Conservation (phyloP, 768 basidiomycete species). For the Boletus barrowsii region DNA sequence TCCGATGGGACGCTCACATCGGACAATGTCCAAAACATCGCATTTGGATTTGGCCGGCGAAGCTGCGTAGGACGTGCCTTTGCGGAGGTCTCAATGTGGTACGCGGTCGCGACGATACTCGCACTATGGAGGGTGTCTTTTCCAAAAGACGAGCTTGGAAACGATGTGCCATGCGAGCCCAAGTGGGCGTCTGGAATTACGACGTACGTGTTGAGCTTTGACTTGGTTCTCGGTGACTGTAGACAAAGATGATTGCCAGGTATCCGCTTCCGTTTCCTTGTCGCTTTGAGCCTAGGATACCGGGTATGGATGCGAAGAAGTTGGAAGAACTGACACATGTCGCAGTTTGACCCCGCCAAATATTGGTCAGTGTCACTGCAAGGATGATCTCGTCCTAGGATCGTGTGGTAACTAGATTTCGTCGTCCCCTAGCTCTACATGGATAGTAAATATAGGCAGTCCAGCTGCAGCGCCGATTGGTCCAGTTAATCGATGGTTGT, state of each 20-base stretch:
- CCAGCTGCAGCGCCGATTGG: not conserved
- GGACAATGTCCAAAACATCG: slow-evolving; percentile 12
- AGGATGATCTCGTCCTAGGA: not conserved
- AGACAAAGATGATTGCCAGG: not conserved
- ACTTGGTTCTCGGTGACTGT: not conserved
- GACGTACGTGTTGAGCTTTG: slow-evolving; percentile 5
- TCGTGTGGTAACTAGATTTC: not conserved
- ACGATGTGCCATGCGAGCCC: slow-evolving; percentile 5
- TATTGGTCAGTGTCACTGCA: not conserved
- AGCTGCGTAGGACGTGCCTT: slow-evolving; percentile 20
- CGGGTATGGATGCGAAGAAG: slow-evolving; percentile 3
- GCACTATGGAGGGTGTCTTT: slow-evolving; percentile 12
- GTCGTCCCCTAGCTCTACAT: not conserved
- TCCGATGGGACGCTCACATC: slow-evolving; percentile 11
- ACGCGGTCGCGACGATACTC: slow-evolving; percentile 15
- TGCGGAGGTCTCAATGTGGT: slow-evolving; percentile 15
- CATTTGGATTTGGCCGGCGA: slow-evolving; percentile 23
- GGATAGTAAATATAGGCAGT: not conserved
- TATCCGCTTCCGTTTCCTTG: slow-evolving; percentile 15
- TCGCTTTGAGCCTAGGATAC: slow-evolving; percentile 11
- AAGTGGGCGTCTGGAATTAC: slow-evolving; percentile 15
- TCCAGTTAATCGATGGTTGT: slow-evolving; percentile 21
- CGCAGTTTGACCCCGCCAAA: too few species aligned
- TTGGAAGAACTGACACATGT: slow-evolving; percentile 9
- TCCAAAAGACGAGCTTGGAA: slow-evolving; percentile 11